These are phyloP conservation scores for Mycena sanguinolenta DNA, from an alignment of 768 basidiomycete genomes.

Conservation along the genomic window DNA sequence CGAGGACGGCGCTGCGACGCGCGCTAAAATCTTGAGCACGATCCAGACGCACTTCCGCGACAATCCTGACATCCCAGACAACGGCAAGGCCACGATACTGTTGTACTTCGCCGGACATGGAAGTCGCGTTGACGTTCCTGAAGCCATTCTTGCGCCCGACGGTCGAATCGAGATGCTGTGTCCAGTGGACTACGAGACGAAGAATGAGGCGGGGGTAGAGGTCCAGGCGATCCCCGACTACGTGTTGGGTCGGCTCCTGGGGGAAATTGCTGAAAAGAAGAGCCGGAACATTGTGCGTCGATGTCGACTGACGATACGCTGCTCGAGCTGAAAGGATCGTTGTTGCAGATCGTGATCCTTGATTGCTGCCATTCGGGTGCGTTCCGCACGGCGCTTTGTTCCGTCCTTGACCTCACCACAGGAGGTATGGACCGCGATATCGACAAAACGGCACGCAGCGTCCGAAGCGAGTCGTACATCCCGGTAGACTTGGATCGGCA, in stretches of 20 bases:
- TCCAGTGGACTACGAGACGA: background rate
- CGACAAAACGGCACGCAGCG: background rate
- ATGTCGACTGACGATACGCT: background rate
- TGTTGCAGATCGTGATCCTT: conserved; percentile 1
- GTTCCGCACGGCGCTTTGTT: too few relatives aligned
- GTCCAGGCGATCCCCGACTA: conserved; percentile 4
- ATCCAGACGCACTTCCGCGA: background rate
- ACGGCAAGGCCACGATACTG: background rate
- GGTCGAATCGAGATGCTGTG: conserved; percentile 2
- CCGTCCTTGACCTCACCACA: too few relatives aligned
- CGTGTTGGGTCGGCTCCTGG: background rate
- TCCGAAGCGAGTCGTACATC: too few relatives aligned
- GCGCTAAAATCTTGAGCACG: background rate
- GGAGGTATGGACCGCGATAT: too few relatives aligned
- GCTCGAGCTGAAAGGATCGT: background rate
- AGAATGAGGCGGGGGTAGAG: background rate
- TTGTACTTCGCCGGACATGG: conserved; percentile 17
- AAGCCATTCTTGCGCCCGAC: background rate
- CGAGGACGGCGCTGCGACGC: background rate
- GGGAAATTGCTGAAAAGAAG: background rate
- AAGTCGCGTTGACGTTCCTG: background rate
- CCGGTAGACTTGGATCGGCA: too few relatives aligned
- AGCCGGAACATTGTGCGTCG: conserved; percentile 11
- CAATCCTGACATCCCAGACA: background rate
- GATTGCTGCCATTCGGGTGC: conserved; percentile 17